Percentiles rank a stretch among this genome's conserved stretches.
phyloP scores from a whole-genome alignment of 768 basidiomycete species.

The Podaxis carcinomalis region DNA sequence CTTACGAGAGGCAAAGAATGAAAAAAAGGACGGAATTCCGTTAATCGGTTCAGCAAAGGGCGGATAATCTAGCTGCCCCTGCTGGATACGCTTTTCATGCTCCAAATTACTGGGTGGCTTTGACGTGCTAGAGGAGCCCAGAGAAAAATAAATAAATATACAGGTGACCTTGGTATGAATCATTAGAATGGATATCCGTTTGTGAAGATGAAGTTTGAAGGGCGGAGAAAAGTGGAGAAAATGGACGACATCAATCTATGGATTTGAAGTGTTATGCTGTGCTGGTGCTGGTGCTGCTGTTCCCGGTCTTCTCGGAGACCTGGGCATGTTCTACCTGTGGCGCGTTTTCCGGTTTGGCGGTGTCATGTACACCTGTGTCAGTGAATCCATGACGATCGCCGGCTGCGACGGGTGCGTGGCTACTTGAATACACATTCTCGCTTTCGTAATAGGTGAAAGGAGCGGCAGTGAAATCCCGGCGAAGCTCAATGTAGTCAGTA shows the following conservation, averaged over 20 bases:
- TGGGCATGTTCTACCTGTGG: not conserved
- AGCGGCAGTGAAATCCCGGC: constrained; percentile 58
- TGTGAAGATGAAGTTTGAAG: not conserved
- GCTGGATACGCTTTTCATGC: not conserved
- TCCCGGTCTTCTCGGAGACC: not conserved
- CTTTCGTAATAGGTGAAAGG: constrained; percentile 29
- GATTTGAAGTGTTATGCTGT: not conserved
- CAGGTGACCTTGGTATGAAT: constrained; percentile 2
- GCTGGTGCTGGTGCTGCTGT: not conserved
- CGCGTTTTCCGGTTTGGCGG: constrained; percentile 1
- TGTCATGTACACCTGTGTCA: constrained; percentile 22
- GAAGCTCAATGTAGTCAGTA: constrained; percentile 65
- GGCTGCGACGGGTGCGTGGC: constrained; percentile 24
- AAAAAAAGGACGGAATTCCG: not conserved
- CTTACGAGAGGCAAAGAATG: not conserved
- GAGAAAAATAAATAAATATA: not conserved
- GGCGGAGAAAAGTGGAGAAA: not conserved
- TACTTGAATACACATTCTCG: not conserved
- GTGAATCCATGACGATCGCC: constrained; percentile 36
- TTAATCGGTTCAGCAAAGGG: not conserved
- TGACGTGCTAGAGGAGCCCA: not conserved
- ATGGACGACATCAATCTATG: not conserved
- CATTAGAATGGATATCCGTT: not conserved
- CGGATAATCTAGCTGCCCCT: not conserved
- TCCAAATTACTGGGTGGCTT: not conserved